These are phyloP conservation scores for Omphalotus olearius DNA, from an alignment of 1,284 basidiomycete genomes.

Conservation along the genomic window DNA sequence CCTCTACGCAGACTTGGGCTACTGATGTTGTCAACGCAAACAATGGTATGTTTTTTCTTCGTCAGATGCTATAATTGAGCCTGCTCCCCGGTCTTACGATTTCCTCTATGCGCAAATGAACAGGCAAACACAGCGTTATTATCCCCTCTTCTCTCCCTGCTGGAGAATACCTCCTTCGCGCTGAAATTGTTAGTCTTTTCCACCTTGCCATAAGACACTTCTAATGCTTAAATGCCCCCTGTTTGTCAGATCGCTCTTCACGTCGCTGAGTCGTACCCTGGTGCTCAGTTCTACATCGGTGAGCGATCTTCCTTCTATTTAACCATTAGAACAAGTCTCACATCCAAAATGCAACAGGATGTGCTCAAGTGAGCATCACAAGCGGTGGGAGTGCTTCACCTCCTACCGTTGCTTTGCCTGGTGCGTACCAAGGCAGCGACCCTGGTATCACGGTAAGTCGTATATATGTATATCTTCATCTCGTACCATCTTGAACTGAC, in stretches of 20 bases:
- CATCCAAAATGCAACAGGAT: constrained; percentile 20
- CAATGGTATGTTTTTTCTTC: constrained; percentile 23
- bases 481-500: not conserved
- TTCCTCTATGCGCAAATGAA: constrained; percentile 16
- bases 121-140: constrained; percentile 38
- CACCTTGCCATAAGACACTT: too few relatives aligned
- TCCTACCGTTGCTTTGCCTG: constrained; percentile 42
- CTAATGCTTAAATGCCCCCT: not conserved
- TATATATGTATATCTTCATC: not conserved
- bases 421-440: constrained; percentile 39
- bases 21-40: constrained; percentile 45
- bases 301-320: too few relatives aligned
- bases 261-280: constrained; percentile 35
- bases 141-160: constrained; percentile 35
- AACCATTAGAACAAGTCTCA: constrained; percentile 19
- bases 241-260: constrained; percentile 26
- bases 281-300: constrained; percentile 47
- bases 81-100: not conserved
- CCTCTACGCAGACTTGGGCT: constrained; percentile 36
- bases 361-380: constrained; percentile 40
- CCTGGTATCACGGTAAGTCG: constrained; percentile 40
- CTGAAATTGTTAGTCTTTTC: constrained; percentile 16
- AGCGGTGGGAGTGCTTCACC: constrained; percentile 40
- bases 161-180: constrained; percentile 37
- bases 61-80: not conserved